Percentiles rank a stretch among this genome's conserved stretches.
Conservation (phyloP, 2,329 filamentous ascomycete species). For the Pseudodiploospora longispora region DNA sequence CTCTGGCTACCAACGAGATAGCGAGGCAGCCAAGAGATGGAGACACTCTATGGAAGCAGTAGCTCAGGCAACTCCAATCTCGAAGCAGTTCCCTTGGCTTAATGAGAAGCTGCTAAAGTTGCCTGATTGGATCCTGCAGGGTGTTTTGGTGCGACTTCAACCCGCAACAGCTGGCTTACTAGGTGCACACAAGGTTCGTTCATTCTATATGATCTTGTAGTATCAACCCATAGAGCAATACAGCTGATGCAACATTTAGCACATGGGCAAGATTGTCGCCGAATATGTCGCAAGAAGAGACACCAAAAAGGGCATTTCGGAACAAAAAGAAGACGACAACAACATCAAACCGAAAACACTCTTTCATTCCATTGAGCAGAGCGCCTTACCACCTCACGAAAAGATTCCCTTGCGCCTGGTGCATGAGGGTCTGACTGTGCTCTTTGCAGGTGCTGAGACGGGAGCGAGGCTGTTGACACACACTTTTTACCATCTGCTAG, state of each 20-base stretch:
- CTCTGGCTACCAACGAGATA: not conserved
- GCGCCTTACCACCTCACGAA: not conserved
- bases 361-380: conserved; percentile 1
- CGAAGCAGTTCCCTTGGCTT: conserved; percentile 6
- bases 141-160: too few species aligned
- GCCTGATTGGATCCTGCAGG: not conserved
- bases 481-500: not conserved
- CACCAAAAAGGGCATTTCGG: not conserved
- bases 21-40: not conserved
- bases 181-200: not conserved
- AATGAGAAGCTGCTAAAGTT: not conserved
- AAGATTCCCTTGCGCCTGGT: not conserved
- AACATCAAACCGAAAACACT: not conserved
- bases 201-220: not conserved
- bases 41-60: not conserved
- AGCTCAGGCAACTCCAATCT: conserved; percentile 1
- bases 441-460: conserved; percentile 1
- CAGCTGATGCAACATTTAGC: not conserved
- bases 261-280: not conserved
- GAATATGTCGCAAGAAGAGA: not conserved
- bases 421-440: conserved; percentile 1
- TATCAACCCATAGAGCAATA: not conserved
- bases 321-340: not conserved
- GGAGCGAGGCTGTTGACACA: not conserved
- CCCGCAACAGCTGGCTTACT: too few species aligned